phyloP scores from a whole-genome alignment of 495 filamentous ascomycete genomes.

The Hyphodiscus hymeniophilus region DNA sequence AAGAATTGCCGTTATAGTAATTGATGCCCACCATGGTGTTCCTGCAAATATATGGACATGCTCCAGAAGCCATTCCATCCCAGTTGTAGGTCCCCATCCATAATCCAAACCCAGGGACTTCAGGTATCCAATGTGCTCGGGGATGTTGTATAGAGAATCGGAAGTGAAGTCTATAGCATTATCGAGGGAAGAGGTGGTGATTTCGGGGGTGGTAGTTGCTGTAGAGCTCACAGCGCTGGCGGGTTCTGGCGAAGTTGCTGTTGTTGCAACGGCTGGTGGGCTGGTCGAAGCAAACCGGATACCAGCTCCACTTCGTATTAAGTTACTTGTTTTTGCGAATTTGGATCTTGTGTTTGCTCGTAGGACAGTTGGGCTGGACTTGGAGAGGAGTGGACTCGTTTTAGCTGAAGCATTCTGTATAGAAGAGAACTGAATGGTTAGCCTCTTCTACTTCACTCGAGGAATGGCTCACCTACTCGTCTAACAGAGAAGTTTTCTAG shows the following conservation, averaged over 20 bases:
- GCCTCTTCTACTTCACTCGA: not conserved
- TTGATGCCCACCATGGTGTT: conserved; percentile 74
- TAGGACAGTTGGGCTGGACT: conserved; percentile 1
- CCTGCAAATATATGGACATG: conserved; percentile 67
- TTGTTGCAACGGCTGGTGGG: conserved; percentile 1
- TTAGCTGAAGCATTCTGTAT: conserved; percentile 16
- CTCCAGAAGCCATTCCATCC: conserved; percentile 69
- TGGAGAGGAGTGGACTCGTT: conserved; percentile 20
- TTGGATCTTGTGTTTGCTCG: conserved; percentile 5
- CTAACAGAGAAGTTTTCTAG: conserved; percentile 23
- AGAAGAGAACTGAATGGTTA: conserved; percentile 20
- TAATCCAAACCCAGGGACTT: conserved; percentile 77
- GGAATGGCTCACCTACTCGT: conserved; percentile 21
- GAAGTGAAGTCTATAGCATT: conserved; percentile 30
- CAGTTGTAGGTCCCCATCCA: conserved; percentile 64
- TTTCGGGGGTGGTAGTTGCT: conserved; percentile 8
- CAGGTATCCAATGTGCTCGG: conserved; percentile 75
- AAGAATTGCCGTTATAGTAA: conserved; percentile 53
- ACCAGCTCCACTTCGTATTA: conserved; percentile 17
- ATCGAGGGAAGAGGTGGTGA: conserved; percentile 18
- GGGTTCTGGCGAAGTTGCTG: conserved; percentile 4
- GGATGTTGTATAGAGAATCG: conserved; percentile 37
- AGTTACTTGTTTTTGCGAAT: conserved; percentile 8
- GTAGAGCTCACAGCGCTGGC: conserved; percentile 10
- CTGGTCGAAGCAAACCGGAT: conserved; percentile 26